Evolutionary conservation across 441 rosid species (phyloP).

Genomic region (Erysimum cheiri): DNA sequence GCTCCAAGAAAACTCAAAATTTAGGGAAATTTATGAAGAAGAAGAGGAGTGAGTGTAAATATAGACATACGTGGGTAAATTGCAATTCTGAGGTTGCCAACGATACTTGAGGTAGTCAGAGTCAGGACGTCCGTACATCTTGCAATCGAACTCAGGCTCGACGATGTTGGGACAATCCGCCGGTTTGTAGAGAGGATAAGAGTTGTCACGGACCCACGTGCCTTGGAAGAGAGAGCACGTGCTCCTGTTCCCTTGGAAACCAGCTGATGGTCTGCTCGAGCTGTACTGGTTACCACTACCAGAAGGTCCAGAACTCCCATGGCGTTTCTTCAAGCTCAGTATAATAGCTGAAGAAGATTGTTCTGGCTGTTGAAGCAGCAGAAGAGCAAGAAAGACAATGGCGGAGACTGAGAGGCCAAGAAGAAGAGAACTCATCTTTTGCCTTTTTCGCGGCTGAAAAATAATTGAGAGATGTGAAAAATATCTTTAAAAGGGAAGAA

Average conservation of each 20-base stretch:
- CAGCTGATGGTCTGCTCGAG: constrained; percentile 56
- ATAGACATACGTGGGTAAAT: constrained; percentile 69
- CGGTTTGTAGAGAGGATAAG: constrained; percentile 75
- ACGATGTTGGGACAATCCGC: constrained; percentile 67
- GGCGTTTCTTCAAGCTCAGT: constrained; percentile 63
- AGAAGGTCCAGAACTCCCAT: constrained; percentile 40
- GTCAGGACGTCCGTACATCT: constrained; percentile 87
- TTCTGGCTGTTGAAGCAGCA: constrained; percentile 44
- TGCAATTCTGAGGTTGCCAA: constrained; percentile 88
- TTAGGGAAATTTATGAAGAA: background rate
- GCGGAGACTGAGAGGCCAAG: constrained; percentile 40
- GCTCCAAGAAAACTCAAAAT: background rate
- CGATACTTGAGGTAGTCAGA: constrained; percentile 83
- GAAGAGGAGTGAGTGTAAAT: background rate
- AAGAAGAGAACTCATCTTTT: constrained; percentile 43
- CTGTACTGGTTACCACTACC: constrained; percentile 44
- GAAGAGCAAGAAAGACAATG: constrained; percentile 34
- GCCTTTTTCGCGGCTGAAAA: constrained; percentile 32
- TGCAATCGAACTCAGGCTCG: constrained; percentile 80
- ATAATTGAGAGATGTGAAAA: constrained; percentile 34
- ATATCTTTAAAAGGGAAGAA: constrained; percentile 10
- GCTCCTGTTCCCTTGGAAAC: constrained; percentile 62
- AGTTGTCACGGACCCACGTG: constrained; percentile 78
- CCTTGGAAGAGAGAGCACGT: constrained; percentile 81
- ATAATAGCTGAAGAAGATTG: constrained; percentile 59